Evolutionary conservation across 2,329 filamentous ascomycete species (phyloP), one percentile per base, ranked within the genome.

Genomic region (Monosporascus sp.): DNA sequence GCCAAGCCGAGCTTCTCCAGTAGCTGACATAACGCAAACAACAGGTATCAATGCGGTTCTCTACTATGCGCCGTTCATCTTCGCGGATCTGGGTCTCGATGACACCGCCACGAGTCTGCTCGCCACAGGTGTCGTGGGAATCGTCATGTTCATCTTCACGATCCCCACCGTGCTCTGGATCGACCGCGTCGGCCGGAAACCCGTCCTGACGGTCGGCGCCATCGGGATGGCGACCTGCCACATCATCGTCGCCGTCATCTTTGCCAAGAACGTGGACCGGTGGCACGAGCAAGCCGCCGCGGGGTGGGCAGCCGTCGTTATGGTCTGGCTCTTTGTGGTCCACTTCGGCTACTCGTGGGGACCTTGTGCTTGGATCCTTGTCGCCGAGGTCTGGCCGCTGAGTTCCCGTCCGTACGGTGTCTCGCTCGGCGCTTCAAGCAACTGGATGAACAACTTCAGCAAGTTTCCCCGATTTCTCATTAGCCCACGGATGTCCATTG

Each of bases 261-360:
- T 86, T 5, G 88, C 84, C 37, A 81, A 76, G 57, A 83, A 85
- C 63, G 71, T 82, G n/a, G 65, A 81, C 57, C 69, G 76, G 3
- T 91, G 86, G 76, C 65, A 69, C 0, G 65, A 72, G 0, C 78
- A 90, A 56, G 61, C 68, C 7, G 80, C 78, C 0, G 85, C 86
- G 0, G 87, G 87, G 1, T 91, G 88, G 88, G 87, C 86, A 0
- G 85, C 78, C 6, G 74, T 78, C 2, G 72, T 66, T 50, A 86
- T 88, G 80, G 82, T 88, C 8, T 91, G 87, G 87, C 75, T 91
- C 0, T 91, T 88, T 58, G 83, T 89, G 27, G 74, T 89, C 31
- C 81, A 88, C 68, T 91, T 91, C 63, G 88, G 85, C 31, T 90
- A 89, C 65, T 84, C 80, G 0, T 91, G 87, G 87, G 86, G 87